Conservation (phyloP, 345 rosid genomes). For the Triadica sebifera region DNA sequence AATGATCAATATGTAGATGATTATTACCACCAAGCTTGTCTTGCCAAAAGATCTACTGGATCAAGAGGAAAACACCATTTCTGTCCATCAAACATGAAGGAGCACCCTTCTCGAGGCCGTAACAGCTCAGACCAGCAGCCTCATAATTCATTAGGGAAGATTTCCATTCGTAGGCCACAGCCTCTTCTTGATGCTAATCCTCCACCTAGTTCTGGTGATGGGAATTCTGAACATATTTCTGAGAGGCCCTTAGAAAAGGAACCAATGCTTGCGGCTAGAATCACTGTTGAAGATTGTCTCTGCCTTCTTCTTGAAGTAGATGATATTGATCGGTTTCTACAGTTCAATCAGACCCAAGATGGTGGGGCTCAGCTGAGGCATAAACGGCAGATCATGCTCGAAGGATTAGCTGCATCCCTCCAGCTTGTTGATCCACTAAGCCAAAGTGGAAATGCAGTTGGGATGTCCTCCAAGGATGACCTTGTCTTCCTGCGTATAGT, state of each 20-base stretch:
- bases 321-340: slow-evolving; percentile 79
- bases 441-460: slow-evolving; percentile 48
- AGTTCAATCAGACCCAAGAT: slow-evolving; percentile 69
- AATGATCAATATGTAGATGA: slow-evolving; percentile 85
- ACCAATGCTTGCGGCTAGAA: slow-evolving; percentile 95
- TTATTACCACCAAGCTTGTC: slow-evolving; percentile 93
- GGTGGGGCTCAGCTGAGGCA: slow-evolving; percentile 75
- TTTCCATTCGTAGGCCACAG: slow-evolving; percentile 59
- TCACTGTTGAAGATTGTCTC: slow-evolving; percentile 79
- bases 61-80: slow-evolving; percentile 60
- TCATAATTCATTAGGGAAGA: slow-evolving; percentile 65
- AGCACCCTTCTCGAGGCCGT: slow-evolving; percentile 70
- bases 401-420: slow-evolving; percentile 82
- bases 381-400: slow-evolving; percentile 66
- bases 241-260: slow-evolving; percentile 89
- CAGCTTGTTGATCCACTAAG: slow-evolving; percentile 92
- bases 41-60: slow-evolving; percentile 59
- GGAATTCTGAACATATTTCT: slow-evolving; percentile 50
- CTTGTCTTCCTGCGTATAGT: slow-evolving; percentile 70
- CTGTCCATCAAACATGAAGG: slow-evolving; percentile 81
- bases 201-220: slow-evolving; percentile 49
- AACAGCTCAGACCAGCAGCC: slow-evolving; percentile 59
- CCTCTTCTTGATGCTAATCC: slow-evolving; percentile 76
- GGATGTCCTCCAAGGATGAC: slow-evolving; percentile 66
- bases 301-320: slow-evolving; percentile 76